These are phyloP conservation scores for Exophiala calicioides DNA, from an alignment of 2,329 filamentous ascomycete species.

Conservation along the genomic window DNA sequence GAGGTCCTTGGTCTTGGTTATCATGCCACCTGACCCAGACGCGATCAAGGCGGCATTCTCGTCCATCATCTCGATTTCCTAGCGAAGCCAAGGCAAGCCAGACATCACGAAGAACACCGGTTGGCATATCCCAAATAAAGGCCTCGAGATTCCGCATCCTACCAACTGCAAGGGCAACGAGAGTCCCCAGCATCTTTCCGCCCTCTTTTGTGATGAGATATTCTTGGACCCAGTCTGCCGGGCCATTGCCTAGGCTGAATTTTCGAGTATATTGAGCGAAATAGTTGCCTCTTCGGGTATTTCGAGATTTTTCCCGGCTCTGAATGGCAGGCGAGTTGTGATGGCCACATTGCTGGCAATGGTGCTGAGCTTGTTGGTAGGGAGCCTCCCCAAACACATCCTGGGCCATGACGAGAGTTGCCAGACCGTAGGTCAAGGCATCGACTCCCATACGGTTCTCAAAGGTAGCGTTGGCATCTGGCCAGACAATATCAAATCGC, in stretches of 20 bases:
- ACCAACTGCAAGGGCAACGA: conserved; percentile 75
- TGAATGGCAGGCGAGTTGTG: conserved; percentile 36
- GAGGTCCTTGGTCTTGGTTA: conserved; percentile 56
- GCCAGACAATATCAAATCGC: conserved; percentile 86
- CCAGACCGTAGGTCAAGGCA: conserved; percentile 77
- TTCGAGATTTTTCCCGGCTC: conserved; percentile 19
- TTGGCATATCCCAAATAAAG: conserved; percentile 89
- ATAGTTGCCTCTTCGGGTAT: conserved; percentile 64
- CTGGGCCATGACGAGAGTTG: conserved; percentile 74
- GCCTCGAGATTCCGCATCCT: conserved; percentile 80
- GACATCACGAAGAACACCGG: conserved; percentile 76
- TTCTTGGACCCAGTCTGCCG: conserved; percentile 73
- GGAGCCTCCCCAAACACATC: conserved; percentile 59
- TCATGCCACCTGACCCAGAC: conserved; percentile 85
- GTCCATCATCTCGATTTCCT: conserved; percentile 60
- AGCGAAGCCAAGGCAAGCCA: conserved; percentile 76
- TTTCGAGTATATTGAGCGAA: conserved; percentile 78
- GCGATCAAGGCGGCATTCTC: conserved; percentile 67
- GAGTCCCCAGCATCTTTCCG: conserved; percentile 83
- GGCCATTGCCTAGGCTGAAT: conserved; percentile 83
- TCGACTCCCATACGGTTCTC: conserved; percentile 74
- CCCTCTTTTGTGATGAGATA: conserved; percentile 81
- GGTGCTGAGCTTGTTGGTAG: conserved; percentile 36
- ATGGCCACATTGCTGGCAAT: conserved; percentile 33
- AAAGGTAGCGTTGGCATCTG: conserved; percentile 65